Evolutionary conservation across 495 filamentous ascomycete genomes (phyloP), one percentile per base, ranked within the genome.

Genomic region (Penicillium pancosmium): DNA sequence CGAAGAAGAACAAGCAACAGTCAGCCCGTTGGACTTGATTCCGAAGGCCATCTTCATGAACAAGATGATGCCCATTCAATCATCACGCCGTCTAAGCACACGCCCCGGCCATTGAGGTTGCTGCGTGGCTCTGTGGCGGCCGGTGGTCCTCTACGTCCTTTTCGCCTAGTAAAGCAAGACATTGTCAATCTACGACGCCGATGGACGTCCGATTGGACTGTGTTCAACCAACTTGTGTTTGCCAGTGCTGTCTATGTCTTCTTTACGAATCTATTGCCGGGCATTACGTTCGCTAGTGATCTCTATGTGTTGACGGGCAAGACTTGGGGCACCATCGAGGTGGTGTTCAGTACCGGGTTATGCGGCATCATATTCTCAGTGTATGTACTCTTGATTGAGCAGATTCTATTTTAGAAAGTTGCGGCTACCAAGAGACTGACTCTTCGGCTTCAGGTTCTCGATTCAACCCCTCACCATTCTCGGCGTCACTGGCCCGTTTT

Each of bases 221-320:
- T 79, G 13, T 90, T 91, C 73, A 90, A 90, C 63, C 88, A 91
- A 62, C 72, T 89, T 52, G 73, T 91, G 11, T 76, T 91, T 59
- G 88, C 88, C 11, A 87, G 84, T 47, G 86, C 88, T 2, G 84
- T 91, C 16, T 90, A 87, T 71, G 81, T 91, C 21, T 91, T 90
- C 69, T 91, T 91, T 60, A 90, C 86, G 15, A 91, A 91, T 68
- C 73, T 91, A 1, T 74, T 91, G 5, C 88, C 88, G 0, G 86
- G 88, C 3, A 89, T 91, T 62, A 90, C 88, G 0, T 91, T 90
- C 70, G 86, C 86, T 0, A 86, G 82, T 63, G 88, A 91, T 65
- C 68, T 90, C 35, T 88, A 88, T 62, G 82, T 85, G 1, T 69
- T 86, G 57, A 90, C 88, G 0, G 86, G 87, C 25, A 71, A 80